Conservation (phyloP, 495 filamentous ascomycete genomes). For the Elaphomyces granulatus region DNA sequence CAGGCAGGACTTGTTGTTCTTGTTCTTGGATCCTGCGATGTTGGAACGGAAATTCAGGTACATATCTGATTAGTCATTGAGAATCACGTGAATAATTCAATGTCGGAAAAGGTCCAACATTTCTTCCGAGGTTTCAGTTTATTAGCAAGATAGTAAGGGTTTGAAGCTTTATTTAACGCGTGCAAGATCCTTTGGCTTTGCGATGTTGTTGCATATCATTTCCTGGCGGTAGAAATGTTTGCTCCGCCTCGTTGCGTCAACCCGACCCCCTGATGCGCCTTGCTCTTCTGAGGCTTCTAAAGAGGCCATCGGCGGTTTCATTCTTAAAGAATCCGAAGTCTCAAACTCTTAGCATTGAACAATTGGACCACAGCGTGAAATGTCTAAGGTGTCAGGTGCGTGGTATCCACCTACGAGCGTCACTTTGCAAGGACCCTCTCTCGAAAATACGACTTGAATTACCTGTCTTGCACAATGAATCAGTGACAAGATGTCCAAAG, state of each 20-base stretch:
- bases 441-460: background rate
- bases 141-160: too few relatives aligned
- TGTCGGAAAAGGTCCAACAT: too few relatives aligned
- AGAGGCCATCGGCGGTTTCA: conserved; percentile 37
- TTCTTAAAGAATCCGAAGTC: conserved; percentile 25
- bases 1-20: conserved; percentile 8
- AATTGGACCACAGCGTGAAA: conserved; percentile 17
- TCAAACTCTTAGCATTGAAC: conserved; percentile 23
- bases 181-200: too few relatives aligned
- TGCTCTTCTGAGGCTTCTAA: conserved; percentile 39
- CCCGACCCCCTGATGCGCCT: conserved; percentile 40
- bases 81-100: too few relatives aligned
- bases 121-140: too few relatives aligned
- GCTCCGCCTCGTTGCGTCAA: too few relatives aligned
- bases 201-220: too few relatives aligned
- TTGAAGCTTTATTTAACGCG: too few relatives aligned
- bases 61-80: too few relatives aligned
- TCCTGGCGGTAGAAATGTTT: too few relatives aligned
- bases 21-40: too few relatives aligned
- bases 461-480: background rate
- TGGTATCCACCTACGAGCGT: background rate
- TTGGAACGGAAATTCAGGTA: too few relatives aligned
- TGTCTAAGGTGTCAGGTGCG: conserved; percentile 21
- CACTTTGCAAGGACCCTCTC: background rate
- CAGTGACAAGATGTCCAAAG: background rate